phyloP scores from a whole-genome alignment of 495 filamentous ascomycete genomes.

The Immersiella caudata region DNA sequence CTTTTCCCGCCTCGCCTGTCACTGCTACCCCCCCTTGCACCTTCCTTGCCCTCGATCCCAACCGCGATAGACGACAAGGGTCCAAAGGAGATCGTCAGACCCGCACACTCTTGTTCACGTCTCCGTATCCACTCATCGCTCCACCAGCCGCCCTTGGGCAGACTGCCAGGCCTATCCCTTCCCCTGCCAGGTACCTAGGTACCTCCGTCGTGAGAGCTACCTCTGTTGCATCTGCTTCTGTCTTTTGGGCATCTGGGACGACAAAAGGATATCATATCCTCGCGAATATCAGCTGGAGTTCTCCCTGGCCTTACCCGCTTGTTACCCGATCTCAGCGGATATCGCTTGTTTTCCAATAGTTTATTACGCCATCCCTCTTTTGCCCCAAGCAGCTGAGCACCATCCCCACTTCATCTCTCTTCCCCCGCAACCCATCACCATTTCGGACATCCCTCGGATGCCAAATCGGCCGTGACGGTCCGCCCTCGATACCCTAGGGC shows the following conservation, averaged over 20 bases:
- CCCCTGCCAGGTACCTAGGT: background rate
- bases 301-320: background rate
- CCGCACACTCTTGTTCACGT: constrained; percentile 3
- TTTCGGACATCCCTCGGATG: background rate
- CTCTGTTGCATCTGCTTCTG: background rate
- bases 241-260: background rate
- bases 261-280: background rate
- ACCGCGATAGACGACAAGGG: constrained; percentile 9
- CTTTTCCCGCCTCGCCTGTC: background rate
- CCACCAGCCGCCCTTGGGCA: background rate
- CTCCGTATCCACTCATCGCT: background rate
- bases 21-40: background rate
- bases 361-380: background rate
- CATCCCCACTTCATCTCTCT: background rate
- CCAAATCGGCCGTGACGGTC: background rate
- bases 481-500: background rate
- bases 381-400: background rate
- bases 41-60: constrained; percentile 5
- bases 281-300: background rate
- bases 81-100: constrained; percentile 4
- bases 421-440: background rate
- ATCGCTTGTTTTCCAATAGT: background rate
- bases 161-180: background rate
- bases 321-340: background rate
- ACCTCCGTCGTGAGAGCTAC: background rate